Conservation (phyloP, 345 rosid genomes). For the Ceriops zippeliana region DNA sequence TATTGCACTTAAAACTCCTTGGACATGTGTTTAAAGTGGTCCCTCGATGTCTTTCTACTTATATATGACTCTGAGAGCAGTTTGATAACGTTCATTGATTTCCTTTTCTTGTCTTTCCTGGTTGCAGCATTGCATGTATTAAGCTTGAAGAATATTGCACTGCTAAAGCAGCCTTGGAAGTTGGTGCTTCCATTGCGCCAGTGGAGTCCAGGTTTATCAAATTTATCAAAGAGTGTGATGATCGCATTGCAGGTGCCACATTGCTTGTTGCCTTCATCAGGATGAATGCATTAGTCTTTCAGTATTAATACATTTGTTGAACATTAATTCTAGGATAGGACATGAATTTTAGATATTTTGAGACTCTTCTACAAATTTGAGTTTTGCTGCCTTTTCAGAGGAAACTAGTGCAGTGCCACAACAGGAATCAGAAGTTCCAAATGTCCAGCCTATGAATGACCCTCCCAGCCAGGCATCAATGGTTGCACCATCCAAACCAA, state of each 20-base stretch:
- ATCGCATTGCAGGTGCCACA: slow-evolving; percentile 49
- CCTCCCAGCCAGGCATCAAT: neutral
- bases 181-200: slow-evolving; percentile 57
- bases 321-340: no score
- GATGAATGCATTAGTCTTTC: no score
- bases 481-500: slow-evolving; percentile 38
- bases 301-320: no score
- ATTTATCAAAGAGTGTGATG: slow-evolving; percentile 68
- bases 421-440: slow-evolving; percentile 20
- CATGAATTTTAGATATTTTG: no score
- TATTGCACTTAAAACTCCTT: no score
- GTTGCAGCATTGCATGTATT: slow-evolving; percentile 67
- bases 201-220: slow-evolving; percentile 57
- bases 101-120: neutral
- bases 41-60: no score
- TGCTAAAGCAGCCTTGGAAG: slow-evolving; percentile 76
- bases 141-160: slow-evolving; percentile 85
- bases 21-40: no score
- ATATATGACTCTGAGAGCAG: no score
- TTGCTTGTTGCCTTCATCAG: neutral
- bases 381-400: slow-evolving; percentile 27
- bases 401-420: slow-evolving; percentile 35
- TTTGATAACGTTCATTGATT: neutral
- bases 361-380: neutral
- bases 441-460: slow-evolving; percentile 9